A percentile compares a stretch with the other conserved stretches of the same genome.
Conservation (phyloP, 805 yeast genomes). For the Citeromyces matritensis region DNA sequence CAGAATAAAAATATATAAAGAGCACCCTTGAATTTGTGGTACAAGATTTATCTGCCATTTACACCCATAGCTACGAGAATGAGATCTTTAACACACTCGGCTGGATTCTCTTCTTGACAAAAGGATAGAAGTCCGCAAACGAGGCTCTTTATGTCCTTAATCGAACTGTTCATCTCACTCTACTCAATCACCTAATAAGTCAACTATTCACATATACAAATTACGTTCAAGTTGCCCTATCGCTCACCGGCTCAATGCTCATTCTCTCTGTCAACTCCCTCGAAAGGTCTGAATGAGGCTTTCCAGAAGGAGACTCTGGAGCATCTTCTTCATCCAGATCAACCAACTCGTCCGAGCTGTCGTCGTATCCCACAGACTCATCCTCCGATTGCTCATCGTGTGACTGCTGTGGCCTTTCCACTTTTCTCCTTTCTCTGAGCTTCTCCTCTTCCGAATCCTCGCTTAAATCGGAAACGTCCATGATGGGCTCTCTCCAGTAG, state of each 20-base stretch:
- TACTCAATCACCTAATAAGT: no score
- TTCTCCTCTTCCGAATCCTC: constrained; percentile 20
- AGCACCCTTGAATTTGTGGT: no score
- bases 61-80: no score
- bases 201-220: no score
- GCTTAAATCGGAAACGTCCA: constrained; percentile 42
- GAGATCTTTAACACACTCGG: no score
- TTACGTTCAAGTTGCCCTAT: no score
- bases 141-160: no score
- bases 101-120: no score
- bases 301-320: background rate
- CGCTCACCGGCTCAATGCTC: constrained; percentile 1
- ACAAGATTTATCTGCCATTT: no score
- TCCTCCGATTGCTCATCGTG: background rate
- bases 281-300: background rate
- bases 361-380: background rate
- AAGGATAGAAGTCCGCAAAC: no score
- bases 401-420: background rate
- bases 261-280: background rate
- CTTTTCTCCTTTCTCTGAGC: constrained; percentile 1
- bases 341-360: background rate
- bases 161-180: no score
- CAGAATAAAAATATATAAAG: no score
- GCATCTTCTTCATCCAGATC: background rate
- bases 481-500: constrained; percentile 80